Conservation (phyloP, 1,139 yeast species). For the Scheffersomyces insectosa region DNA sequence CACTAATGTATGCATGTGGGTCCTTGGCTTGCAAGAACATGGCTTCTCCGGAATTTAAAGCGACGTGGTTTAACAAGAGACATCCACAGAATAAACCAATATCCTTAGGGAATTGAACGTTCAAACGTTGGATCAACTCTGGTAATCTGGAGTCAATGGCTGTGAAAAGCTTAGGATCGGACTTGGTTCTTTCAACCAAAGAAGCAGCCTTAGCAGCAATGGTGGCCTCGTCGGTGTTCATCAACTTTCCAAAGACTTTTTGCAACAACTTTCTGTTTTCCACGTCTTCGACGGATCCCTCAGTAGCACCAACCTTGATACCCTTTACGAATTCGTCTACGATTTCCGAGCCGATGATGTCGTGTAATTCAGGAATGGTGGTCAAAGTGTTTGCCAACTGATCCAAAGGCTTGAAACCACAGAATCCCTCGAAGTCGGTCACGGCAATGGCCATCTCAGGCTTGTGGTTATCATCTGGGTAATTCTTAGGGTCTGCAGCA, state of each 20-base stretch:
- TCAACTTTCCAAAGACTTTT: slow-evolving; percentile 72
- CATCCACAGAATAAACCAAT: slow-evolving; percentile 97
- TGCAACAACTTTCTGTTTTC: slow-evolving; percentile 67
- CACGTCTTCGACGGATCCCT: slow-evolving; percentile 48
- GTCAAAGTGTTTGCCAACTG: slow-evolving; percentile 69
- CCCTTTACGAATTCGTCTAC: slow-evolving; percentile 54
- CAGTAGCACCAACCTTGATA: slow-evolving; percentile 45
- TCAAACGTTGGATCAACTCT: slow-evolving; percentile 69
- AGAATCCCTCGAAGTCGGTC: slow-evolving; percentile 93
- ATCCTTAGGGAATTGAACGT: slow-evolving; percentile 89
- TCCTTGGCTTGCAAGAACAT: slow-evolving; percentile 96
- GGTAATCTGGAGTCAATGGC: slow-evolving; percentile 54
- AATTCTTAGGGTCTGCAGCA: slow-evolving; percentile 81
- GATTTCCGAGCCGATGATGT: slow-evolving; percentile 64
- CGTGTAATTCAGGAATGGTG: slow-evolving; percentile 72
- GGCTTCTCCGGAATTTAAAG: slow-evolving; percentile 87
- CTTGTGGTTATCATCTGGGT: slow-evolving; percentile 97
- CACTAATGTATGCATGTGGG: slow-evolving; percentile 96
- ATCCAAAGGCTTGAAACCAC: slow-evolving; percentile 92
- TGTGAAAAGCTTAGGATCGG: slow-evolving; percentile 51
- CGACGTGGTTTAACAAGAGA: slow-evolving; percentile 83
- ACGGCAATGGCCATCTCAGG: slow-evolving; percentile 99
- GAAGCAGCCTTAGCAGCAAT: slow-evolving; percentile 56
- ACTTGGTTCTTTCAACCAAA: slow-evolving; percentile 62
- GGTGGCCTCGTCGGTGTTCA: slow-evolving; percentile 68